Conservation (phyloP, 2,329 filamentous ascomycete genomes). For the Xylaria sp. region DNA sequence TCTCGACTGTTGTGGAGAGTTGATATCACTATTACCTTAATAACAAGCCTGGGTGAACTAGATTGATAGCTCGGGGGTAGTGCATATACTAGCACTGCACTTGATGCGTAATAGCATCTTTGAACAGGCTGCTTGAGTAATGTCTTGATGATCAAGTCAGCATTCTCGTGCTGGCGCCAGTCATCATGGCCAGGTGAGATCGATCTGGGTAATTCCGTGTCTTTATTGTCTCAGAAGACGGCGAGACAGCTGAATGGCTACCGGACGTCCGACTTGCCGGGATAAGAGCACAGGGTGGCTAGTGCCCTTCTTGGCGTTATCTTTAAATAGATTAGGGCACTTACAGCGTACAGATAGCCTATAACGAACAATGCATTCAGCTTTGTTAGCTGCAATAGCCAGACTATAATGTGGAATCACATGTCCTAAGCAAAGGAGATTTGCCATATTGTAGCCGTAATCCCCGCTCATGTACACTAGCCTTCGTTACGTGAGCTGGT, state of each 20-base stretch:
- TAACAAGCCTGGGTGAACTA: too few relatives aligned
- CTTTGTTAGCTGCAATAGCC: neutral
- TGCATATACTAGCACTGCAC: too few relatives aligned
- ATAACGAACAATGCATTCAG: neutral
- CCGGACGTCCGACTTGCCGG: constrained; percentile 13
- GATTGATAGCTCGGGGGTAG: too few relatives aligned
- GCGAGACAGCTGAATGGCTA: constrained; percentile 4
- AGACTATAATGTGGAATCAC: neutral
- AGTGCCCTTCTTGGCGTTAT: constrained; percentile 5
- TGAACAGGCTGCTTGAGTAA: too few relatives aligned
- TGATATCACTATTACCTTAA: too few relatives aligned
- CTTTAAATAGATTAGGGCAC: constrained; percentile 13
- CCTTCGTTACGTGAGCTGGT: too few relatives aligned
- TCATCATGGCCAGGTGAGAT: neutral
- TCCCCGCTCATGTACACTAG: too few relatives aligned
- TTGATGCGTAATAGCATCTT: too few relatives aligned
- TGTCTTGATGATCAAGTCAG: too few relatives aligned
- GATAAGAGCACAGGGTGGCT: neutral
- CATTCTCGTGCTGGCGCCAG: too few relatives aligned
- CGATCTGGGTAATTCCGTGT: neutral
- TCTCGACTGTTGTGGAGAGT: too few relatives aligned
- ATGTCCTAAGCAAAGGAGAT: neutral
- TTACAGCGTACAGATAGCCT: neutral
- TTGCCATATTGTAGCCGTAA: too few relatives aligned
- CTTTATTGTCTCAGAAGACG: neutral